phyloP scores from a whole-genome alignment of 805 yeast species.

The Cyberlindnera euphorbiiphila region DNA sequence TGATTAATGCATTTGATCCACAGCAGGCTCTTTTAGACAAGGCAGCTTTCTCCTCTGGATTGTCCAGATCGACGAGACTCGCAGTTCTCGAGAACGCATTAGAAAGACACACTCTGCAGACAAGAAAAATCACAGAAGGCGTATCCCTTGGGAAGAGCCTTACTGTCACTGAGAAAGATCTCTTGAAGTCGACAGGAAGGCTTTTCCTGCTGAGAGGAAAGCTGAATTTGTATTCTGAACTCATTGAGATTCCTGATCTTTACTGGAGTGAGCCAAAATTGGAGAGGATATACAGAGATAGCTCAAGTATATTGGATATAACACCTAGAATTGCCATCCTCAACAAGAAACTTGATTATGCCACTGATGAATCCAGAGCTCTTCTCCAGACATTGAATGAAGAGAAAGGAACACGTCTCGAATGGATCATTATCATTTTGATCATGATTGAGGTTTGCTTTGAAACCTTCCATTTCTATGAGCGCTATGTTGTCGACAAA shows the following conservation, averaged over 20 bases:
- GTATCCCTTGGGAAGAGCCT: conserved; percentile 59
- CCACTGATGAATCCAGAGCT: conserved; percentile 83
- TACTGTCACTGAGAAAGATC: conserved; percentile 54
- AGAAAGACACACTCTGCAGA: conserved; percentile 61
- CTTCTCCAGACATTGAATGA: conserved; percentile 72
- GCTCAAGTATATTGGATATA: conserved; percentile 71
- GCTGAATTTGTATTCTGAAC: conserved; percentile 78
- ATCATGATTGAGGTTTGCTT: conserved; percentile 84
- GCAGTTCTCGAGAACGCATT: conserved; percentile 73
- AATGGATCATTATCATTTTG: conserved; percentile 82
- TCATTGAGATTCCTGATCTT: conserved; percentile 88
- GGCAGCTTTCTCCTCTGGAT: conserved; percentile 85
- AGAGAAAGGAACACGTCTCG: conserved; percentile 69
- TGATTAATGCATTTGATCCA: conserved; percentile 48
- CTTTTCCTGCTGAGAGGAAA: conserved; percentile 75
- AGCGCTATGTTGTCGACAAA: conserved; percentile 34
- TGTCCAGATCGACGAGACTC: conserved; percentile 80
- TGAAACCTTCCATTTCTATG: conserved; percentile 73
- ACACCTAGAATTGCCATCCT: conserved; percentile 72
- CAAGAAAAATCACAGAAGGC: conserved; percentile 61
- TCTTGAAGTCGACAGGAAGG: conserved; percentile 67
- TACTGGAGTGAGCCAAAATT: conserved; percentile 91
- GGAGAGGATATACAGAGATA: conserved; percentile 68
- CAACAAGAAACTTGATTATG: conserved; percentile 84
- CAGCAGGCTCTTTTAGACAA: conserved; percentile 62